Base-by-base conservation (phyloP, 305 asterid genomes). In the Ilex paraguariensis region DNA sequence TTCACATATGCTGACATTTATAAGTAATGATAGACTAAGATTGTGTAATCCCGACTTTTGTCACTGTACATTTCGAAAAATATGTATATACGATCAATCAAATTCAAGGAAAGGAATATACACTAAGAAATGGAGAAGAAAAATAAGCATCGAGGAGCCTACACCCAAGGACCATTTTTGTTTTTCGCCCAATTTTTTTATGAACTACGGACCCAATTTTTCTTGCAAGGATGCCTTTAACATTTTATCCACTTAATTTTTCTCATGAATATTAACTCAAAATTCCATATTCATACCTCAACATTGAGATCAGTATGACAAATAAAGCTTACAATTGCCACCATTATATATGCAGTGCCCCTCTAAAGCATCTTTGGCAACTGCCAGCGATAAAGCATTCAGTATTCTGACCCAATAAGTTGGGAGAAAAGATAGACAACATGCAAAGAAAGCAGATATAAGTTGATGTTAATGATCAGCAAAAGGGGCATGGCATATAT, bases 311-410 rank as follows among this genome's bases (percentile, higher is more conserved):
- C 97, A 83, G 95, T 83, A 82, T 81, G 95, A 83, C 81, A 87
- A 82, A 83, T 89, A 94, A 87, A 87, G 91, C 94, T 87, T 89
- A 89, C 97, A 89, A 78, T 86, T 86, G 95, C 95, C 97, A 75
- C 95, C 97, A 66, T 87, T 95, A 87, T 87, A 87, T 62, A 89
- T 89, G 91, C 95, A 87, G 72, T 89, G 95, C 57, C 97, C 97
- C 78, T 87, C 95, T 67, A 87, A 77, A 44, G 95, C 84, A 13
- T 79, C 82, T 79, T 87, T 87, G 36, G 94, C 97, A 54, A 76
- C 77, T 66, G 85, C 70, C 28, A 93, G 95, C 8, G 5, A 36
- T 4, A 36, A 36, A 36, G 0, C 42, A 36, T 36, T 36, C 42
- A 36, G 42, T 7, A 36, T 7, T 4, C 42, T 36, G 0, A 4